Percentiles rank a stretch among this genome's conserved stretches.
These are phyloP conservation scores for Acanthamoeba healyi DNA, from an alignment of 208 protist species.

Conservation along the genomic window DNA sequence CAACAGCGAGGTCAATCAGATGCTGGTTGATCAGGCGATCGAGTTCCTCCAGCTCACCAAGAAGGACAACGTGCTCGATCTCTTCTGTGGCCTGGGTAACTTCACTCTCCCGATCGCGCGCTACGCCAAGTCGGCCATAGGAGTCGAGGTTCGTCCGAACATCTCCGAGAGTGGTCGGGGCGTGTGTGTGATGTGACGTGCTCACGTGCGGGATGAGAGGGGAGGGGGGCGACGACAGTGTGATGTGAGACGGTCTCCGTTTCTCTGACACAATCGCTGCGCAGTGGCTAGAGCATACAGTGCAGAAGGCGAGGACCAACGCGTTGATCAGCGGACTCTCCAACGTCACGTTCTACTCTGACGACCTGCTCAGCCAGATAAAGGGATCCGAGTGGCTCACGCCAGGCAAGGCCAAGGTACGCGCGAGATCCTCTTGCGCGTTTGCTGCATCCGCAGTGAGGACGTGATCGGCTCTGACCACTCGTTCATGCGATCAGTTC, in stretches of 20 bases:
- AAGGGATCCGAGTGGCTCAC: neutral
- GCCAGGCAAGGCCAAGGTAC: neutral
- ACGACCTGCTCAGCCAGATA: neutral
- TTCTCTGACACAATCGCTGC: neutral
- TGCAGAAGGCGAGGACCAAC: constrained; percentile 20
- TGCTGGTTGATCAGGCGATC: constrained; percentile 57
- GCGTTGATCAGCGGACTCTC: neutral
- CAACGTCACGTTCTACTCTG: constrained; percentile 49
- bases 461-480: too few relatives aligned
- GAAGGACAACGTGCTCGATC: constrained; percentile 49
- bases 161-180: neutral
- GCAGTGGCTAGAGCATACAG: neutral
- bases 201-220: too few relatives aligned
- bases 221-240: too few relatives aligned
- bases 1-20: constrained; percentile 20
- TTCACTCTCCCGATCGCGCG: constrained; percentile 40
- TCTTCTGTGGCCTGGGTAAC: constrained; percentile 67
- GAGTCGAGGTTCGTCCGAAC: constrained; percentile 7
- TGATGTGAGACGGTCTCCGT: too few relatives aligned
- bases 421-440: too few relatives aligned
- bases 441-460: too few relatives aligned
- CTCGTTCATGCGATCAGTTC: neutral
- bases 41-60: constrained; percentile 40
- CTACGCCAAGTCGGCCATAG: constrained; percentile 12
- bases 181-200: neutral